A percentile compares a stretch with the other conserved stretches of the same genome.
These are phyloP conservation scores for Didymellaceae sp. DNA, from an alignment of 2,329 filamentous ascomycete genomes.

Conservation along the genomic window DNA sequence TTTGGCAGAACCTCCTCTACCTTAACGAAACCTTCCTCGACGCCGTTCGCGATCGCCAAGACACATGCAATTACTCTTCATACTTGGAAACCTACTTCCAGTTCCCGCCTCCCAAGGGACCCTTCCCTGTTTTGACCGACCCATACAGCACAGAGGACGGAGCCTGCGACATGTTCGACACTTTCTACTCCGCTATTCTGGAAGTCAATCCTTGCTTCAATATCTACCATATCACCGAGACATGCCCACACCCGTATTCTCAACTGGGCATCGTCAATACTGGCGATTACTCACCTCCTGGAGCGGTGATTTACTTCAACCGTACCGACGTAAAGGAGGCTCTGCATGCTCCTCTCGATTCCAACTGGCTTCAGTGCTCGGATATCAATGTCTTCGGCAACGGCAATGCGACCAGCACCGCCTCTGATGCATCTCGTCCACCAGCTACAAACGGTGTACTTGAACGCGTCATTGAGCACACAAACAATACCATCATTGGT, in stretches of 20 bases:
- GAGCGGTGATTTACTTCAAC: constrained; percentile 57
- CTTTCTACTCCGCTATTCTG: constrained; percentile 48
- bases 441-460: constrained; percentile 53
- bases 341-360: constrained; percentile 55
- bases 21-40: constrained; percentile 53
- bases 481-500: constrained; percentile 60
- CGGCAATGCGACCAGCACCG: constrained; percentile 29
- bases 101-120: constrained; percentile 48
- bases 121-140: constrained; percentile 42
- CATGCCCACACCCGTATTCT: constrained; percentile 53
- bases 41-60: constrained; percentile 41
- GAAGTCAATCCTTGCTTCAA: constrained; percentile 60
- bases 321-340: constrained; percentile 59
- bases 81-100: constrained; percentile 44
- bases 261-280: constrained; percentile 48
- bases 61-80: constrained; percentile 34
- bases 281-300: constrained; percentile 50
- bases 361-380: constrained; percentile 53
- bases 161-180: constrained; percentile 51
- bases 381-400: constrained; percentile 52
- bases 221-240: constrained; percentile 55
- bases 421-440: constrained; percentile 46
- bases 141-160: constrained; percentile 29
- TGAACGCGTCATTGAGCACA: constrained; percentile 58
- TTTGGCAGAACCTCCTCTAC: constrained; percentile 51